Percentiles rank a stretch among this genome's conserved stretches.
Evolutionary conservation across 164 flowering plant species (phyloP).

Genomic region (Stephania japonica): DNA sequence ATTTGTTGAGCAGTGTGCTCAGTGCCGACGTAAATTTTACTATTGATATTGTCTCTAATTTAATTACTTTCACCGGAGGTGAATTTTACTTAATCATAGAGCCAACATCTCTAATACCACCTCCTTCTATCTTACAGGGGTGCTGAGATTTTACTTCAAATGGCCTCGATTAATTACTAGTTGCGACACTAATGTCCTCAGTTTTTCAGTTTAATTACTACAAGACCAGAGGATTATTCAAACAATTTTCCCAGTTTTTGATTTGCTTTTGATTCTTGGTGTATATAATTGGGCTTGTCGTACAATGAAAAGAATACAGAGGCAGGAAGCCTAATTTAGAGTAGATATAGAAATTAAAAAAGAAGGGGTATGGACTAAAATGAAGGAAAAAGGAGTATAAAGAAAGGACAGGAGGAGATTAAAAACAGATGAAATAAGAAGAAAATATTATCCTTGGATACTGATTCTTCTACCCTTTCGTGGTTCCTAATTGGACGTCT

Average conservation of each 20-base stretch:
- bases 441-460: slow-evolving; percentile 2
- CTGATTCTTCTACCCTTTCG: background rate
- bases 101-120: no score
- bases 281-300: no score
- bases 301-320: background rate
- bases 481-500: slow-evolving; percentile 8
- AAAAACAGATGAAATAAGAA: background rate
- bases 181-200: no score
- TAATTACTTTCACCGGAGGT: no score
- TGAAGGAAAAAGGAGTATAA: background rate
- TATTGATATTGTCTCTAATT: no score
- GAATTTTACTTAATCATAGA: no score
- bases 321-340: background rate
- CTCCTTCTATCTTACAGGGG: no score
- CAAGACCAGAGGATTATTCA: background rate
- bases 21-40: no score
- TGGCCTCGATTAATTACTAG: no score
- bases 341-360: background rate
- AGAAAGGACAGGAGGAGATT: background rate
- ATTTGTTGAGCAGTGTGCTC: no score
- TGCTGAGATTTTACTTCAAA: no score
- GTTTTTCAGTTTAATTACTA: background rate
- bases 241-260: background rate
- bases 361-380: background rate
- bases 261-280: background rate